These are phyloP conservation scores for Steccherinum ochraceum DNA, from an alignment of 768 basidiomycete genomes.

Conservation along the genomic window DNA sequence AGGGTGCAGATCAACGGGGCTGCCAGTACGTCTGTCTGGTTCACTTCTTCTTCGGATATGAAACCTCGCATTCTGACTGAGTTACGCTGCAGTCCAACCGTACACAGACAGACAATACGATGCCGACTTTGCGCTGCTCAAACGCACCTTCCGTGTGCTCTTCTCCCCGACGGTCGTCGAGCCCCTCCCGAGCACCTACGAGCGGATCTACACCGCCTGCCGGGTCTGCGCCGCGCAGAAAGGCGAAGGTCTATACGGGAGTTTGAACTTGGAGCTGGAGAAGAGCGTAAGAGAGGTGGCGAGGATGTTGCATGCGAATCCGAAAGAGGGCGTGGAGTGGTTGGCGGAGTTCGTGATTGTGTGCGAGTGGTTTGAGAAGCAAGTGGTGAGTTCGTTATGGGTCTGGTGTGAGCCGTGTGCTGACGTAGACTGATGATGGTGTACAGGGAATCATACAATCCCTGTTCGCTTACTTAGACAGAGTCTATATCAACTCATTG, in stretches of 20 bases:
- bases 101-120: constrained; percentile 5
- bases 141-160: constrained; percentile 28
- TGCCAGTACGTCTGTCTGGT: constrained; percentile 20
- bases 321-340: constrained; percentile 41
- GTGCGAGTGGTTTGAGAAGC: constrained; percentile 59
- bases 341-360: constrained; percentile 45
- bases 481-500: constrained; percentile 47
- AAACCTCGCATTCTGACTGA: not conserved
- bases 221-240: constrained; percentile 46
- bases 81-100: not conserved
- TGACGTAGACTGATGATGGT: no score
- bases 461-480: constrained; percentile 66
- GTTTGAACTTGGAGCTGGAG: constrained; percentile 55
- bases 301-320: constrained; percentile 27
- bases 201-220: constrained; percentile 52
- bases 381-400: constrained; percentile 45
- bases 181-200: constrained; percentile 42
- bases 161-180: constrained; percentile 32
- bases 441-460: constrained; percentile 51
- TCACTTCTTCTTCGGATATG: no score
- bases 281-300: constrained; percentile 38
- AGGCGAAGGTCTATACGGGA: constrained; percentile 54
- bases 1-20: constrained; percentile 42
- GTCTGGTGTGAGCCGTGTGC: not conserved
- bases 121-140: constrained; percentile 27